phyloP scores from a whole-genome alignment of 2,329 filamentous ascomycete genomes.

The Chalaropsis ovoidea region DNA sequence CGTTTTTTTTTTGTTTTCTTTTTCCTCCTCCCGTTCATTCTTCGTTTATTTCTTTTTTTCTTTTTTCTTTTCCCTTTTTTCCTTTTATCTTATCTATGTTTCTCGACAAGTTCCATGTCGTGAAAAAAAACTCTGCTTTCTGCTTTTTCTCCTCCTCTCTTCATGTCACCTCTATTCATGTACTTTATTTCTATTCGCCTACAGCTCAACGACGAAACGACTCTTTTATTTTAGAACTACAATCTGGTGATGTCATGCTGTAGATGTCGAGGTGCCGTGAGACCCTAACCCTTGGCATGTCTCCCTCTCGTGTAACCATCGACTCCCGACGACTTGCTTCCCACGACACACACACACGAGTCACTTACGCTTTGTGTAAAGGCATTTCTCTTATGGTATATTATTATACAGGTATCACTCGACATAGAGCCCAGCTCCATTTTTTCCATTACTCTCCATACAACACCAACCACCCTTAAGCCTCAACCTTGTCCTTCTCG shows the following conservation, averaged over 20 bases:
- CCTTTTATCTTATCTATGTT: too few relatives aligned
- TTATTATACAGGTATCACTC: neutral
- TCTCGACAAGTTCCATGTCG: neutral
- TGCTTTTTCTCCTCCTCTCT: neutral
- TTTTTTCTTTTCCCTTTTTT: conserved; percentile 5
- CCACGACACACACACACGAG: neutral
- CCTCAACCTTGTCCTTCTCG: neutral
- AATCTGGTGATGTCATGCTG: neutral
- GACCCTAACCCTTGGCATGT: neutral
- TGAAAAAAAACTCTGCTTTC: neutral
- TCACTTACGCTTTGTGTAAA: neutral
- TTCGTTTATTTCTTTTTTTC: neutral
- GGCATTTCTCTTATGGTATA: neutral
- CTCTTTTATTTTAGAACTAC: neutral
- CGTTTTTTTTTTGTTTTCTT: too few relatives aligned
- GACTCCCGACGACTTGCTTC: neutral
- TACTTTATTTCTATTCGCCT: conserved; percentile 3
- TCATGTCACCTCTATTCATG: neutral
- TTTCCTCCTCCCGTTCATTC: too few relatives aligned
- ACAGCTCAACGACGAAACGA: conserved; percentile 12
- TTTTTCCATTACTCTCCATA: neutral
- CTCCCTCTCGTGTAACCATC: neutral
- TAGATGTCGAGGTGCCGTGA: neutral
- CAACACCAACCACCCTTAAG: neutral
- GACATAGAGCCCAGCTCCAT: neutral